Percentiles rank a stretch among this genome's conserved stretches.
Conservation (phyloP, 2,329 filamentous ascomycete species). For the Hymenoscyphus repandus region DNA sequence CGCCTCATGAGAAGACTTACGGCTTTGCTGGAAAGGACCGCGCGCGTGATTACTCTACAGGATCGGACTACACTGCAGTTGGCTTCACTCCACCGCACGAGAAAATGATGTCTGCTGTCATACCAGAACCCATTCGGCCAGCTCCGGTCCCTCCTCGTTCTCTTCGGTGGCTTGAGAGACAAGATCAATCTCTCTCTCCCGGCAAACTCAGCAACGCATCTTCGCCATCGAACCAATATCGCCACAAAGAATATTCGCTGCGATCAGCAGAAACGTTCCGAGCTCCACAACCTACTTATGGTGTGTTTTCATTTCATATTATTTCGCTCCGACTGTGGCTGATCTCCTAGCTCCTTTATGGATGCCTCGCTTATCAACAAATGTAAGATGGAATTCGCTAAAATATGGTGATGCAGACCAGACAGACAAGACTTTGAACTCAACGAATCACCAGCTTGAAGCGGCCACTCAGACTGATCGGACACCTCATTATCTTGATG, state of each 20-base stretch:
- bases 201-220: neutral
- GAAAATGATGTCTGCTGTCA: neutral
- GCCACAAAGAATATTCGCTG: neutral
- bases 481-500: too few species aligned
- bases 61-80: neutral
- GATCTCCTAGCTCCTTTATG: neutral
- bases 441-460: neutral
- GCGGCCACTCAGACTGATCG: neutral
- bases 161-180: conserved; percentile 27
- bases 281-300: neutral
- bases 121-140: neutral
- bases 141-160: conserved; percentile 16
- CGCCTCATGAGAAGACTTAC: neutral
- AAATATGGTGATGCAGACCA: neutral
- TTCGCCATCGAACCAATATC: neutral
- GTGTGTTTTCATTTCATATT: neutral
- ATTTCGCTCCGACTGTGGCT: too few species aligned
- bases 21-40: too few species aligned
- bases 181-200: conserved; percentile 7
- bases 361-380: neutral
- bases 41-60: too few species aligned
- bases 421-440: neutral
- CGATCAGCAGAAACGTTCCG: neutral
- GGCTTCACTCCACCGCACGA: neutral
- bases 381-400: neutral